phyloP scores from a whole-genome alignment of 2,329 filamentous ascomycete species.

The Xylaria sp. region DNA sequence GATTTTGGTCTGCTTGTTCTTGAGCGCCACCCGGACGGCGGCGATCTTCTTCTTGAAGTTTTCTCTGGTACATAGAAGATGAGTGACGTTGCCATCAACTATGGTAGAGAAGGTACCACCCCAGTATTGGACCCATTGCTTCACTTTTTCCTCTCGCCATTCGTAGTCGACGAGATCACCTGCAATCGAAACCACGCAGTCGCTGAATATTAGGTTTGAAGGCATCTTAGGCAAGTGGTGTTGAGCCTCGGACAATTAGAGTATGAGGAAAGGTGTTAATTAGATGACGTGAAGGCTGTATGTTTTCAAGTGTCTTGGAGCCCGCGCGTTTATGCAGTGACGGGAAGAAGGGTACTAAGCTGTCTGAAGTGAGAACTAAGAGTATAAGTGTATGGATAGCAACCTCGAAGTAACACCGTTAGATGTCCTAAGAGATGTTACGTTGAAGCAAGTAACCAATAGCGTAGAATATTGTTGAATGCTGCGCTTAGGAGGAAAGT shows the following conservation, averaged over 20 bases:
- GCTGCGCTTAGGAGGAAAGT: neutral
- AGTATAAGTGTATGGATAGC: neutral
- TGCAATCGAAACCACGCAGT: constrained; percentile 64
- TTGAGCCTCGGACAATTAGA: neutral
- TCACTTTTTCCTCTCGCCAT: constrained; percentile 65
- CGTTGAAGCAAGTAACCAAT: neutral
- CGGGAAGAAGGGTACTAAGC: neutral
- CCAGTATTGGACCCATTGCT: constrained; percentile 71
- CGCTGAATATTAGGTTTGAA: constrained; percentile 54
- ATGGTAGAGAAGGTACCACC: constrained; percentile 66
- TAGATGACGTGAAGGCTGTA: neutral
- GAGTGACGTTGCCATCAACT: constrained; percentile 70
- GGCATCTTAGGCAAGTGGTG: neutral
- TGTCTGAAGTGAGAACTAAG: neutral
- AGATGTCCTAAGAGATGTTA: neutral
- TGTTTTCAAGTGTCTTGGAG: neutral
- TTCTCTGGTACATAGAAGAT: constrained; percentile 73
- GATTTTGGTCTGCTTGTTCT: constrained; percentile 51
- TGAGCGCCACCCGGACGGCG: constrained; percentile 57
- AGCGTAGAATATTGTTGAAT: neutral
- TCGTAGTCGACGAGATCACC: constrained; percentile 64
- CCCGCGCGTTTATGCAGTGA: neutral
- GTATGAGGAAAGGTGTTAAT: neutral
- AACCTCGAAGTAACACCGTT: neutral
- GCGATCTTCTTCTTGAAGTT: constrained; percentile 63